A percentile compares a stretch with the other conserved stretches of the same genome.
These are phyloP conservation scores for Neurospora discreta DNA, from an alignment of 495 filamentous ascomycete genomes.

Conservation along the genomic window DNA sequence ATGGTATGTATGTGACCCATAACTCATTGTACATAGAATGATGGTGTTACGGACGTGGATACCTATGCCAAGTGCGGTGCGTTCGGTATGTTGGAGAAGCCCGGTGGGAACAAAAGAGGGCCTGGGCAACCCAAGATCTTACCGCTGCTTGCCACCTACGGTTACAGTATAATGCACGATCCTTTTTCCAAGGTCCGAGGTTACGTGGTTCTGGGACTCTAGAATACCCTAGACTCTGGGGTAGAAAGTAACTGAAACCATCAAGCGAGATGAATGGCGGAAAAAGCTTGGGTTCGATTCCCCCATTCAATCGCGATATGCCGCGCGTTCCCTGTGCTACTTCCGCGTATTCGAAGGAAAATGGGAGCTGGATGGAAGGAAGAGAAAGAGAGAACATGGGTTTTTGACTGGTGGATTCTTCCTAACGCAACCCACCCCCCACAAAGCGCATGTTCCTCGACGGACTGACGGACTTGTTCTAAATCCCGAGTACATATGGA, in stretches of 20 bases:
- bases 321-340: background rate
- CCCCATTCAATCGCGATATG: background rate
- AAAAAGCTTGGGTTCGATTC: background rate
- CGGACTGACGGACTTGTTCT: background rate
- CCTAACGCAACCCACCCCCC: background rate
- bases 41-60: too few species aligned
- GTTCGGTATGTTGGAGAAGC: background rate
- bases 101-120: background rate
- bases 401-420: background rate
- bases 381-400: background rate
- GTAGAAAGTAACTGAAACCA: too few species aligned
- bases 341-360: background rate
- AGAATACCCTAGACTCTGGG: too few species aligned
- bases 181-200: background rate
- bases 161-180: background rate
- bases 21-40: too few species aligned
- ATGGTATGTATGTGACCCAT: too few species aligned
- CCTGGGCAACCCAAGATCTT: background rate
- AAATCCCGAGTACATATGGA: background rate
- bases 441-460: background rate
- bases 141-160: background rate
- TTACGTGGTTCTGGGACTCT: background rate
- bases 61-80: too few species aligned
- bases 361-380: background rate
- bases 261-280: background rate